These are phyloP conservation scores for Crithidia sp. DNA, from an alignment of 208 protist genomes.

Conservation along the genomic window DNA sequence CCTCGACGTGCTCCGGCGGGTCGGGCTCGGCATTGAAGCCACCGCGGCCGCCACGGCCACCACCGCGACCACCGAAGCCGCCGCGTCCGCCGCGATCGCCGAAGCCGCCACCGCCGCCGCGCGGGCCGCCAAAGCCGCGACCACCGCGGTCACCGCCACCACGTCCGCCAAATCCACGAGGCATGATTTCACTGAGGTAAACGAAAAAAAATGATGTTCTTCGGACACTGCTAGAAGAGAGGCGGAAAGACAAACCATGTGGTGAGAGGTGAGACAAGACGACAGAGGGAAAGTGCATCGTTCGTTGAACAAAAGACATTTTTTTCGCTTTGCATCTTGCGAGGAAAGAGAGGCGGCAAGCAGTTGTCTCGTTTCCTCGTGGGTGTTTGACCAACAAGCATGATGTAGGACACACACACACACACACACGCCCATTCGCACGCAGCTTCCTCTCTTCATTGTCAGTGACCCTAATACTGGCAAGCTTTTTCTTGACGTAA, in stretches of 20 bases:
- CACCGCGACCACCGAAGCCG: constrained; percentile 38
- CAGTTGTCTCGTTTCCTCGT: not conserved
- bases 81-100: constrained; percentile 44
- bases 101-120: constrained; percentile 44
- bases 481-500: too few relatives aligned
- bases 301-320: not conserved
- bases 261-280: not conserved
- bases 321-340: not conserved
- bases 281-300: not conserved
- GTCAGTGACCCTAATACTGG: too few relatives aligned
- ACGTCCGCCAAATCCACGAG: constrained; percentile 37
- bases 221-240: too few relatives aligned
- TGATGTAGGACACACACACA: not conserved
- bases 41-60: constrained; percentile 75
- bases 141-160: constrained; percentile 25
- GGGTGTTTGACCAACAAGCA: not conserved
- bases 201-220: too few relatives aligned
- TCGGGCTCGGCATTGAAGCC: constrained; percentile 74
- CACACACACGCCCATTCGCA: not conserved
- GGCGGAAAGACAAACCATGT: too few relatives aligned
- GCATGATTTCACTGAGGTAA: constrained; percentile 20
- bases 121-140: constrained; percentile 51
- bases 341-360: not conserved
- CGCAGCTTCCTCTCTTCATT: too few relatives aligned
- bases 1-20: constrained; percentile 84